Conservation (phyloP, 345 rosid species). For the Lepidium africanum region DNA sequence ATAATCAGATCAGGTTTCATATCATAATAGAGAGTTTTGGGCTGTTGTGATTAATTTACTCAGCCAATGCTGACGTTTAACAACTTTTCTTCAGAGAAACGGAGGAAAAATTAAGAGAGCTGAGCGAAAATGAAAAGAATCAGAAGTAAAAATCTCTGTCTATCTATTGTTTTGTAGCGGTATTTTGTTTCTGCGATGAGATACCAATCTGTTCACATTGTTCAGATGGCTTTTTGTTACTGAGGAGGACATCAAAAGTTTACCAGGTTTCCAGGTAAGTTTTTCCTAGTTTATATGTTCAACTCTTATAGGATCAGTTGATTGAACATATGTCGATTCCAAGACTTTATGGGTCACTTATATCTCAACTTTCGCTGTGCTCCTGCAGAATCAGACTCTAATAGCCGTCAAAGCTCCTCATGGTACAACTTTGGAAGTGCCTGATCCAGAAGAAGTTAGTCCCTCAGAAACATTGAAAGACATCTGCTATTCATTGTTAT, state of each 20-base stretch:
- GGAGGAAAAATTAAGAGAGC: constrained; percentile 63
- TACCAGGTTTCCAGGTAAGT: constrained; percentile 71
- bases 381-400: constrained; percentile 78
- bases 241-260: constrained; percentile 80
- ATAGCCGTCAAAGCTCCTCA: constrained; percentile 98
- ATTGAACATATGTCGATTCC: background rate
- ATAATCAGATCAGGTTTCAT: constrained; percentile 72
- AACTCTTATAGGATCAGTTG: background rate
- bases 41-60: constrained; percentile 10
- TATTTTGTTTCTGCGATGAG: background rate
- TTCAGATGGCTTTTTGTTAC: constrained; percentile 88
- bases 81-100: constrained; percentile 51
- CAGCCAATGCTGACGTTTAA: constrained; percentile 31
- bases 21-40: constrained; percentile 12
- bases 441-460: constrained; percentile 91
- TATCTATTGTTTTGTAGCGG: background rate
- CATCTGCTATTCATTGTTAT: constrained; percentile 9
- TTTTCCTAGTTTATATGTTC: constrained; percentile 1
- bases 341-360: constrained; percentile 2
- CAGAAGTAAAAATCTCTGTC: constrained; percentile 46
- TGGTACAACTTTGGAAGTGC: constrained; percentile 95
- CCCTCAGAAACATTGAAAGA: background rate
- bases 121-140: constrained; percentile 77
- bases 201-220: constrained; percentile 20
- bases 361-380: constrained; percentile 10